Base-by-base conservation (phyloP, 805 yeast species). In the Grigorovia humatica region DNA sequence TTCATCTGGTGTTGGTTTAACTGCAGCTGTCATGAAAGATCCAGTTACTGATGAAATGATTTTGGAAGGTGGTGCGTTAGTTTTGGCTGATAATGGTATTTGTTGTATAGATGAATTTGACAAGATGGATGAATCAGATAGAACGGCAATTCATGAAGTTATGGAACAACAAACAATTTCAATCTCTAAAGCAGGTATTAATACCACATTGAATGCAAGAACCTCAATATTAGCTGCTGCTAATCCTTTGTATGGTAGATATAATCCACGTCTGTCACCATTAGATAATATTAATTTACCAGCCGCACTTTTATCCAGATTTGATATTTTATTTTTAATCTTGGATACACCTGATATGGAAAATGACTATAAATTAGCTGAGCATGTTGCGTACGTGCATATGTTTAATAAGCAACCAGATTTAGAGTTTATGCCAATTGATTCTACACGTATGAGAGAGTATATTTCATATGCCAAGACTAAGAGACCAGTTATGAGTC, bases 91-190 rank as follows among this genome's bases (percentile, higher is more conserved):
- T 71, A 89, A 91, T 65, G 99, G 99, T 67, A 85, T 93, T 56
- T 93, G 98, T 73, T 93, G 99, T 69, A 93, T 93, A 65, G 99
- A 93, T 78, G 99, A 93, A 74, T 93, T 93, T 64, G 99, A 93
- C 70, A 93, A 93, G 73, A 93, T 93, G 99, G 97, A 91, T 67
- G 99, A 93, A 68, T 71, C 78, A 56, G 99, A 93, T 70, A 78
- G 99, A 64, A 93, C 98, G 0, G 98, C 98, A 1, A 93, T 93
- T 64, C 98, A 91, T 70, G 99, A 91, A 74, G 99, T 93, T 38
- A 93, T 93, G 99, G 99, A 93, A 72, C 99, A 93, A 69, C 99
- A 93, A 70, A 93, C 99, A 1, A 93, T 93, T 53, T 87, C 96
- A 20, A 93, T 93, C 53, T 87, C 97, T 44, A 93, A 93, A 70